Base-by-base conservation (phyloP, 306 rosid species). In the Cicer cuneatum region DNA sequence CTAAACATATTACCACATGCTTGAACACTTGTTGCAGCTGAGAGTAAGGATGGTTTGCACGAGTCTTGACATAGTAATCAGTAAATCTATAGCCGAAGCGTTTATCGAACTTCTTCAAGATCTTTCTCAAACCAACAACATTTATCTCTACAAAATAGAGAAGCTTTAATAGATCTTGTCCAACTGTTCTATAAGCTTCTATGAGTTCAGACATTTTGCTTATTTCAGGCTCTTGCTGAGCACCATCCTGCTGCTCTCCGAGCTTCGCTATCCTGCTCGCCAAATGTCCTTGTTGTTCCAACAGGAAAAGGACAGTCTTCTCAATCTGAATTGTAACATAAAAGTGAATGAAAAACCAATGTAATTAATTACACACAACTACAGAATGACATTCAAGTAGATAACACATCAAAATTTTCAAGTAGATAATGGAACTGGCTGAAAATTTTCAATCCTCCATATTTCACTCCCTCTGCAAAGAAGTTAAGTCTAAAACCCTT, bases 391-490 rank as follows among this genome's bases (percentile, higher is more conserved):
- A n/a, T n/a, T n/a, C n/a, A n/a, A n/a, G n/a, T n/a, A n/a, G n/a
- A n/a, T n/a, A n/a, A n/a, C n/a, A n/a, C n/a, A n/a, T n/a, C n/a
- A n/a, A n/a, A n/a, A n/a, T n/a, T n/a, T n/a, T n/a, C n/a, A n/a
- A n/a, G n/a, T n/a, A 61, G 92, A 82, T 80, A 95, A 72, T 45
- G 92, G 97, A 78, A 89, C 93, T 54, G 98, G 99, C 87, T 82
- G 95, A 82, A 95, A 95, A 86, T 92, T 70, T 88, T 95, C 99
- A 77, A 95, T 95, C 84, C 99, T 86, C 99, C 99, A 95, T 84
- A 95, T 92, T 81, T 95, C 99, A 69, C 96, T 85, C 66, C 98
- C 99, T 81, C 99, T 95, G 83, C 14, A 73, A 59, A 64, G 72
- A 82, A 51, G 94, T 92, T 85, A 94, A 94, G 99, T 69, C 68